These are phyloP conservation scores for Pinus albicaulis DNA, from an alignment of 75 land plant species.

Conservation along the genomic window DNA sequence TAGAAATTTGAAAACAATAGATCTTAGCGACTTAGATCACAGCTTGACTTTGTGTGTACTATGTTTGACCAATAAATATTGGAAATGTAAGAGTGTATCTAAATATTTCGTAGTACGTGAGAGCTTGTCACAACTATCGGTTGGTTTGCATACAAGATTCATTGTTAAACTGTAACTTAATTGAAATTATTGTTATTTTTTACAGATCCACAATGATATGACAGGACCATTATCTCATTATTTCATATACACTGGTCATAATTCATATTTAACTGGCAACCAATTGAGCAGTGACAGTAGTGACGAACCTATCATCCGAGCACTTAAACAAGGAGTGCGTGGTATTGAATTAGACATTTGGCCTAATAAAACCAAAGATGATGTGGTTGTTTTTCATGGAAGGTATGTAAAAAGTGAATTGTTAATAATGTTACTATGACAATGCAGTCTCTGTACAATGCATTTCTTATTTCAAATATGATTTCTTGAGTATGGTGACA, in stretches of 20 bases:
- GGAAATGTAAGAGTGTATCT: not conserved
- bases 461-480: not conserved
- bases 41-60: not conserved
- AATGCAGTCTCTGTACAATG: not conserved
- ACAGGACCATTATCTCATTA: slow-evolving; percentile 76
- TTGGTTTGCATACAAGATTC: not conserved
- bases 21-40: not conserved
- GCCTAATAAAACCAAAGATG: slow-evolving; percentile 60
- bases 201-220: slow-evolving; percentile 92
- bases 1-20: not conserved
- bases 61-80: not conserved
- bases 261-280: slow-evolving; percentile 90
- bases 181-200: slow-evolving; percentile 6
- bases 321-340: slow-evolving; percentile 72
- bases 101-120: not conserved
- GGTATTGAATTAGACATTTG: slow-evolving; percentile 86
- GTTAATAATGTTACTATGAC: not conserved
- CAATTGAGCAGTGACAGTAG: slow-evolving; percentile 85
- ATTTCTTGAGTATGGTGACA: not conserved
- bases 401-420: slow-evolving; percentile 34
- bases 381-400: slow-evolving; percentile 72
- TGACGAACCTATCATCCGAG: slow-evolving; percentile 63
- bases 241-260: slow-evolving; percentile 85
- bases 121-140: not conserved
- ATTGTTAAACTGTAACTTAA: not conserved